phyloP scores from a whole-genome alignment of 108 stramenopile genomes.

The Pinguiococcus pyrenoidosus region DNA sequence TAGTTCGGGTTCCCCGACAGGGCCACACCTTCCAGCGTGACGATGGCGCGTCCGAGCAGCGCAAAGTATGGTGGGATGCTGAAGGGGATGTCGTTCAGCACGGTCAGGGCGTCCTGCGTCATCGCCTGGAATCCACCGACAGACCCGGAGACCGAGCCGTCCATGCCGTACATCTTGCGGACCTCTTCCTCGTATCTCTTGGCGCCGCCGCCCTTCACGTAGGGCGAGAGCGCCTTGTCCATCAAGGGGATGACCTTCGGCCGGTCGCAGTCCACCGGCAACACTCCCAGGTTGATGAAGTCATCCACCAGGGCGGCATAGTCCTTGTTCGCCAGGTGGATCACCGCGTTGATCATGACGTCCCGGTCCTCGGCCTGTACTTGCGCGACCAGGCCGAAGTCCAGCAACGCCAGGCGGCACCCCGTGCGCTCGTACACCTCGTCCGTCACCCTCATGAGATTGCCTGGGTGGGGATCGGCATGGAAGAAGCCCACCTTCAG shows the following conservation, averaged over 20 bases:
- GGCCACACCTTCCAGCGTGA: conserved; percentile 75
- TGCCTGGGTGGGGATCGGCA: conserved; percentile 14
- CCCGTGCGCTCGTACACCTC: conserved; percentile 48
- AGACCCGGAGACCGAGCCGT: conserved; percentile 44
- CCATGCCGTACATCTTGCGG: conserved; percentile 62
- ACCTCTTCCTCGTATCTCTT: conserved; percentile 71
- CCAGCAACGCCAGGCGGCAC: conserved; percentile 60
- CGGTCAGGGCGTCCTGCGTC: conserved; percentile 66
- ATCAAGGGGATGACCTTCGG: conserved; percentile 46
- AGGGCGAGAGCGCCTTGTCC: conserved; percentile 77
- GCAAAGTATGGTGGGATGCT: conserved; percentile 69
- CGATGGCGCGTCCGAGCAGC: conserved; percentile 62
- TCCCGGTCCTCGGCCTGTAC: conserved; percentile 56
- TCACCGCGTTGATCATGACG: conserved; percentile 64
- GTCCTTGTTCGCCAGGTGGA: conserved; percentile 76
- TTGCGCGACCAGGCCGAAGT: conserved; percentile 70
- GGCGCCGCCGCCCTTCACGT: conserved; percentile 75
- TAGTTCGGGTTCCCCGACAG: conserved; percentile 63
- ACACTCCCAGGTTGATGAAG: conserved; percentile 61
- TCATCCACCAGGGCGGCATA: conserved; percentile 70
- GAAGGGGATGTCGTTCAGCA: conserved; percentile 73
- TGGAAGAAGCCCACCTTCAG: conserved; percentile 15
- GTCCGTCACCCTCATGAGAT: conserved; percentile 7
- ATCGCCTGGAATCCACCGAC: conserved; percentile 69
- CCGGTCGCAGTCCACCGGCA: conserved; percentile 58